phyloP scores from a whole-genome alignment of 192 early-diverging fungal species.

The Dissophora globulifera region DNA sequence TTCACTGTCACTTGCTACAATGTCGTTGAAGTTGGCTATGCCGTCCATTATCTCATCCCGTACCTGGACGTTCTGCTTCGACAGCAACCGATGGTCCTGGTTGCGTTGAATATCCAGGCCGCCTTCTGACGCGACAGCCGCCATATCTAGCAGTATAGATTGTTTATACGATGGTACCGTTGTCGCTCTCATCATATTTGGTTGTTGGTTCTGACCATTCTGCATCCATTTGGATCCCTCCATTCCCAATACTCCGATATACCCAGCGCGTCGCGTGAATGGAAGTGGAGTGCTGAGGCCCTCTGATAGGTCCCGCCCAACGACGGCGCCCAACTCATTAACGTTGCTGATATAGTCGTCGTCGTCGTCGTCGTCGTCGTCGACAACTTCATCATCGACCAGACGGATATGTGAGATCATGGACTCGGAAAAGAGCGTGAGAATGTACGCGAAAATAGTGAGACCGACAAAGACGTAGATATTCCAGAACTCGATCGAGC shows the following conservation, averaged over 20 bases:
- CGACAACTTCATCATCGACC: conserved; percentile 37
- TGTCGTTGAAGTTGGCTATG: no score
- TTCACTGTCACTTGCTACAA: no score
- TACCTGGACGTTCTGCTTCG: no score
- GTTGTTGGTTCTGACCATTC: conserved; percentile 3
- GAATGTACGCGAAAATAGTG: conserved; percentile 45
- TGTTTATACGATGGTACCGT: not conserved
- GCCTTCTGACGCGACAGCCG: not conserved
- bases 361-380: conserved; percentile 19
- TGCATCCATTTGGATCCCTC: conserved; percentile 27
- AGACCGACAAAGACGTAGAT: conserved; percentile 48
- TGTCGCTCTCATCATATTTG: no score
- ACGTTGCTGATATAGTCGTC: conserved; percentile 15
- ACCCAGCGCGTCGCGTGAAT: no score
- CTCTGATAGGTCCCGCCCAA: conserved; percentile 30
- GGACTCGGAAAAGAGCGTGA: conserved; percentile 36
- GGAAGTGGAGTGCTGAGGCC: conserved; percentile 1
- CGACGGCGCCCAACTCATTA: conserved; percentile 1
- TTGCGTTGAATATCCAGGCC: no score
- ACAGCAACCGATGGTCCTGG: no score
- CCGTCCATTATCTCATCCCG: no score
- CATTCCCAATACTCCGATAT: no score
- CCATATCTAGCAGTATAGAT: not conserved
- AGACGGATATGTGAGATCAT: conserved; percentile 42
- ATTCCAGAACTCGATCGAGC: conserved; percentile 53